These are phyloP conservation scores for Aspergillus ochraceus DNA, from an alignment of 2,329 filamentous ascomycete species.

Conservation along the genomic window DNA sequence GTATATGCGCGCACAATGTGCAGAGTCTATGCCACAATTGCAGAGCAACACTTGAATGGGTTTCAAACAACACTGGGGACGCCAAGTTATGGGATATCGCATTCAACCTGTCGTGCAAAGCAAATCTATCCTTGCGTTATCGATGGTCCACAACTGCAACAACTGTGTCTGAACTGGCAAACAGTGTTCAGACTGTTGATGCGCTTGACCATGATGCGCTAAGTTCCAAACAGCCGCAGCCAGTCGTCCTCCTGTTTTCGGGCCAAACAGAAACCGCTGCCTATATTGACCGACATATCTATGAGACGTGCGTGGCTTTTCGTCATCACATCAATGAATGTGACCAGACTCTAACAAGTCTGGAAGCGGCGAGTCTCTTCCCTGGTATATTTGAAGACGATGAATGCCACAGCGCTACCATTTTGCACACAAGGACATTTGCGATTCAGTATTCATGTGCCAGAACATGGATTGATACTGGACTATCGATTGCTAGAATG, in stretches of 20 bases:
- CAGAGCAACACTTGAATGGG: too few relatives aligned
- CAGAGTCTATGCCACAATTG: not conserved
- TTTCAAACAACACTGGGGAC: too few relatives aligned
- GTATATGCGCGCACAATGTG: not conserved
- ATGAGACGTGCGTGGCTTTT: constrained; percentile 26
- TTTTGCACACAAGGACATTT: constrained; percentile 40
- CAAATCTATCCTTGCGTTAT: too few relatives aligned
- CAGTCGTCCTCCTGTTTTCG: constrained; percentile 39
- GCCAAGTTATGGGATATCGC: too few relatives aligned
- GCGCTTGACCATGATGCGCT: too few relatives aligned
- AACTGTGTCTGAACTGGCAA: too few relatives aligned
- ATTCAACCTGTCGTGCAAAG: too few relatives aligned
- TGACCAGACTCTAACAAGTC: not conserved
- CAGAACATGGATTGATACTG: constrained; percentile 40
- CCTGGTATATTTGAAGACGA: constrained; percentile 29
- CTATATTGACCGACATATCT: constrained; percentile 27
- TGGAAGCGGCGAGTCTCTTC: constrained; percentile 36
- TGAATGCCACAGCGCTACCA: constrained; percentile 19
- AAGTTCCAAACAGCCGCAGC: not conserved
- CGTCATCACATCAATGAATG: constrained; percentile 31
- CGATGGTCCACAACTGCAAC: too few relatives aligned
- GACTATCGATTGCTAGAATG: constrained; percentile 32
- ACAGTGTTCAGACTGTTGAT: too few relatives aligned
- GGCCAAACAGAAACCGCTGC: constrained; percentile 34
- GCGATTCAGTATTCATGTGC: constrained; percentile 41